Conservation (phyloP, 2,329 filamentous ascomycete species). For the Cladosporium sp. region DNA sequence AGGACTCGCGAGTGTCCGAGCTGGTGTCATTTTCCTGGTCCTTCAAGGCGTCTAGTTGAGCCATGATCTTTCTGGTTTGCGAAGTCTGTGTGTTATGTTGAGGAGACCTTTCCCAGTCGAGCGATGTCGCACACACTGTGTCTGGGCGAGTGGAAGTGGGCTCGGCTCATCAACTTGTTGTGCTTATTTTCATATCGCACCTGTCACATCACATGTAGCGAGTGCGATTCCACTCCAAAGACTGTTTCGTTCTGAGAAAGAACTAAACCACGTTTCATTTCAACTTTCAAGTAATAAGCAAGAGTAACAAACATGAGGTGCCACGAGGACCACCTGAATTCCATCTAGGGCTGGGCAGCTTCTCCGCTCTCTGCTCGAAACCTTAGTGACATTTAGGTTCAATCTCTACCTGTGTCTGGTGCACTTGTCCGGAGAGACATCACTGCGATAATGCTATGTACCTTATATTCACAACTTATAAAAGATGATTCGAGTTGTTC, state of each 20-base stretch:
- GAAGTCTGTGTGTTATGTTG: not conserved
- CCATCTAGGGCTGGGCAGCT: not conserved
- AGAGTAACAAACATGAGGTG: not conserved
- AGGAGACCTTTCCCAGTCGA: not conserved
- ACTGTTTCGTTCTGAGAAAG: not conserved
- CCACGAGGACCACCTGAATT: not conserved
- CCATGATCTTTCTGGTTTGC: not conserved
- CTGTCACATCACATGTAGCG: not conserved
- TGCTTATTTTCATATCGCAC: not conserved
- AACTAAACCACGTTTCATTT: not conserved
- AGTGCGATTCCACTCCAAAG: not conserved
- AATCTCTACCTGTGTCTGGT: not conserved
- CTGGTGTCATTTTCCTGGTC: constrained; percentile 13
- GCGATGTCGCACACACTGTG: constrained; percentile 1
- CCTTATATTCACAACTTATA: not conserved
- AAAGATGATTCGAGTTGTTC: not conserved
- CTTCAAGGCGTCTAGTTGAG: not conserved
- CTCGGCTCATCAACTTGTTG: not conserved
- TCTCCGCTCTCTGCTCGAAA: not conserved
- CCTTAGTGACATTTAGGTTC: not conserved
- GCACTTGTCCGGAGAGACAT: not conserved
- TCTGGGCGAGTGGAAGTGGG: not conserved
- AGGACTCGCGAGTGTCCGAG: constrained; percentile 16
- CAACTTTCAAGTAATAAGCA: not conserved
- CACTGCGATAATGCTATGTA: not conserved